Evolutionary conservation across 164 flowering plant genomes (phyloP), one percentile per base, ranked within the genome.

Genomic region (Chloranthus sessilifolius): DNA sequence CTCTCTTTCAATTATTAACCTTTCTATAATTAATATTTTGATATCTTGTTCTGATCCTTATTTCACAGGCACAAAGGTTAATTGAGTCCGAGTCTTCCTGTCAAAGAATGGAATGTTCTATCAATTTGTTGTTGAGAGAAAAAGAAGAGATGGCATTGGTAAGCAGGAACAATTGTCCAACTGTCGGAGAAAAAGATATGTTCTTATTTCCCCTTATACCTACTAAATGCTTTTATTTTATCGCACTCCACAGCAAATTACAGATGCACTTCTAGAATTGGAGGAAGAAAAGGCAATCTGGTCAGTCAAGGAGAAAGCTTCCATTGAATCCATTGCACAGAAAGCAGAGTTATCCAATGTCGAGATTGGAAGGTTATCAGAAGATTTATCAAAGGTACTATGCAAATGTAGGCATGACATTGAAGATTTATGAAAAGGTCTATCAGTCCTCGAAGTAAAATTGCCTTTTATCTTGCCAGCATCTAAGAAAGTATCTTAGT

Each of bases 101-200:
- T 63, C 49, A 64, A 58, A 50, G 63, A 27, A 10, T 73, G 62
- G 82, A 81, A 60, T 66, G 54, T 45, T 62, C 76, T 27, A 52
- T 78, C 3, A 66, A 56, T 22, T 25, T 40, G 45, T 62, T 92
- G 67, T 64, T 36, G 20, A 79, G 65, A 55, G 91, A 85, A 64
- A 92, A 81, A 71, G 95, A 88, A 62, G 95, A 88, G 50, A 56
- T 85, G 62, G 88, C 91, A 28, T 73, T 76, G 95, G 99, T 92
- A 74, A n/a, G 21, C n/a, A 52, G n/a, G 26, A 48, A 26, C 22
- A 29, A 22, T 16, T 39, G 16, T 48, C 22, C 8, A 23, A 47
- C n/a, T 25, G 30, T 39, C 34, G 42, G 20, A 15, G 14, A 28
- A 39, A 22, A 45, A 19, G 9, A 5, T 22, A 7, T 3, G 8